Evolutionary conservation across 805 yeast genomes (phyloP).

Genomic region (Metschnikowia lochheadii): DNA sequence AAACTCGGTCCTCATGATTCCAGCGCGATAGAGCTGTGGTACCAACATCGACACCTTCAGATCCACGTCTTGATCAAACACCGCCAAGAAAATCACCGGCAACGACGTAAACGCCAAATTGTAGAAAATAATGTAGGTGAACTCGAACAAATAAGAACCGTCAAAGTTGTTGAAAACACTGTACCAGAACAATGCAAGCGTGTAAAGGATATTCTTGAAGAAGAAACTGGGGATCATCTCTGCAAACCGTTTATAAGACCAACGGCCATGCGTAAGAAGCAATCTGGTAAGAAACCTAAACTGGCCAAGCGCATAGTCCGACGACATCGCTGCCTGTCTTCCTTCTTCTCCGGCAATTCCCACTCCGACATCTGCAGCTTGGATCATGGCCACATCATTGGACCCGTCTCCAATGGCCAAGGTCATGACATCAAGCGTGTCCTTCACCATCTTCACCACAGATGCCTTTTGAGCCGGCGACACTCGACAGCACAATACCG

Average conservation of each 20-base stretch:
- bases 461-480: conserved; percentile 82
- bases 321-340: conserved; percentile 81
- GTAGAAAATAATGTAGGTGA: conserved; percentile 72
- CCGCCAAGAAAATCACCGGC: conserved; percentile 70
- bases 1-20: conserved; percentile 63
- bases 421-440: conserved; percentile 65
- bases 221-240: conserved; percentile 79
- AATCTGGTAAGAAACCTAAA: conserved; percentile 64
- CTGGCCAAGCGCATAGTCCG: conserved; percentile 81
- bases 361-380: conserved; percentile 79
- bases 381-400: conserved; percentile 85
- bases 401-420: conserved; percentile 85
- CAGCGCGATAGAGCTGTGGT: conserved; percentile 67
- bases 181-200: conserved; percentile 73
- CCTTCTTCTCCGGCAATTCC: conserved; percentile 90
- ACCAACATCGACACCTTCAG: conserved; percentile 60
- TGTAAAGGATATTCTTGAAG: conserved; percentile 71
- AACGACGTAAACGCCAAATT: conserved; percentile 78
- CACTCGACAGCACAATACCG: conserved; percentile 81
- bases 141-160: conserved; percentile 73
- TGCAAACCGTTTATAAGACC: conserved; percentile 71
- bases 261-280: conserved; percentile 75
- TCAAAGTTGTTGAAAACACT: conserved; percentile 67
- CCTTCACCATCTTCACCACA: conserved; percentile 64
- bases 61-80: conserved; percentile 71